These are phyloP conservation scores for Russula compacta DNA, from an alignment of 768 basidiomycete species.

Conservation along the genomic window DNA sequence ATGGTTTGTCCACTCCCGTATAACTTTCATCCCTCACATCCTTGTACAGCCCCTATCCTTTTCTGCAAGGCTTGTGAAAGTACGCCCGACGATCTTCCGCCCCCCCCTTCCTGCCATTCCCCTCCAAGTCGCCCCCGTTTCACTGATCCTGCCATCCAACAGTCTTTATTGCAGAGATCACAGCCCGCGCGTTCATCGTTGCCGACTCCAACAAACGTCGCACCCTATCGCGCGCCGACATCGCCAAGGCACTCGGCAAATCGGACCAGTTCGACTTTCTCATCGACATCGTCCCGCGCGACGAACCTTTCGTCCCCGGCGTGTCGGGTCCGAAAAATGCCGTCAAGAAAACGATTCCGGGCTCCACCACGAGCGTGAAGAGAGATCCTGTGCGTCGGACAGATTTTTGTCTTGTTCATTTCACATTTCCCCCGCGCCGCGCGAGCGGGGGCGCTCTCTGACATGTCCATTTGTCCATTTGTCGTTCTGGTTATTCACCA, in stretches of 20 bases:
- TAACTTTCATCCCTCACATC: slow-evolving; percentile 12
- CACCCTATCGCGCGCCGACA: slow-evolving; percentile 89
- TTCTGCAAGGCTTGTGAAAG: slow-evolving; percentile 99
- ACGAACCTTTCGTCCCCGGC: slow-evolving; percentile 38
- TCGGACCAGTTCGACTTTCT: slow-evolving; percentile 97
- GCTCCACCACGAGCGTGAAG: neutral
- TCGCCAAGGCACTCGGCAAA: slow-evolving; percentile 85
- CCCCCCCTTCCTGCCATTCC: neutral
- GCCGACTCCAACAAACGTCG: slow-evolving; percentile 94
- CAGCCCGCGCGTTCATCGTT: slow-evolving; percentile 89
- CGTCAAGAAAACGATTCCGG: slow-evolving; percentile 10
- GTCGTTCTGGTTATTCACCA: too few relatives aligned
- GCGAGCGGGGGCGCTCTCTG: neutral
- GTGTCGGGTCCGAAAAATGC: slow-evolving; percentile 10
- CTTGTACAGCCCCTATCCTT: slow-evolving; percentile 67
- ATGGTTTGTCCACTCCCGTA: slow-evolving; percentile 45
- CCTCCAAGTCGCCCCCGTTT: neutral
- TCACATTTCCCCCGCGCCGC: too few relatives aligned
- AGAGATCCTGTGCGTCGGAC: slow-evolving; percentile 10
- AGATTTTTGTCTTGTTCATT: neutral
- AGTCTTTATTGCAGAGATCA: slow-evolving; percentile 98
- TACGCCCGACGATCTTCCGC: slow-evolving; percentile 38
- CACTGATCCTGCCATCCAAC: neutral
- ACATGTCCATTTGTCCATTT: neutral
- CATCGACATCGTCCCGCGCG: slow-evolving; percentile 91